Percentiles rank a stretch among this genome's conserved stretches.
phyloP scores from a whole-genome alignment of 352 stramenopile genomes.

The Globisporangium emineosum region DNA sequence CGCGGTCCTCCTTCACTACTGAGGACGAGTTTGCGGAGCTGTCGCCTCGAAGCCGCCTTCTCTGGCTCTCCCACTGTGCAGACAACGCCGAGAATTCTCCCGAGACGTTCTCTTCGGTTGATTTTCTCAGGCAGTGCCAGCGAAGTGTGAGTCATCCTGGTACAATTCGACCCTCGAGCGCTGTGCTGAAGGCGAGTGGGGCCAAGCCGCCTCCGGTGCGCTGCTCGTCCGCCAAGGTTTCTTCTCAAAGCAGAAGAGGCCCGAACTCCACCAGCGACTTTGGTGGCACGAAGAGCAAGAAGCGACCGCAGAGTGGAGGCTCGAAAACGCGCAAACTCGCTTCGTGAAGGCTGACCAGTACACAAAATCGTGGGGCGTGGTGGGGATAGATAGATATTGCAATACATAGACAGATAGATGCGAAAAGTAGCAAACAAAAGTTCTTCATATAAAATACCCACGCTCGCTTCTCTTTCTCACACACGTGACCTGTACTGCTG shows the following conservation, averaged over 20 bases:
- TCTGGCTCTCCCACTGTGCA: constrained; percentile 55
- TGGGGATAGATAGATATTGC: neutral
- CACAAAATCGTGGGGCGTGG: neutral
- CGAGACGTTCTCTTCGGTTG: neutral
- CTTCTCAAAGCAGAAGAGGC: constrained; percentile 2
- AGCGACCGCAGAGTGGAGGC: constrained; percentile 6
- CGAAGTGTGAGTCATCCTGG: constrained; percentile 13
- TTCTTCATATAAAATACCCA: neutral
- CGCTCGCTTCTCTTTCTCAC: neutral
- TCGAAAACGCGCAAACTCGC: neutral
- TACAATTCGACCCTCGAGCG: constrained; percentile 8
- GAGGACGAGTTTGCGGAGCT: constrained; percentile 27
- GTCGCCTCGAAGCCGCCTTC: constrained; percentile 55
- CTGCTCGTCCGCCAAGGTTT: constrained; percentile 26
- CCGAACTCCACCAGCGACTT: neutral
- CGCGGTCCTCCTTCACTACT: neutral
- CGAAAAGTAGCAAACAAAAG: neutral
- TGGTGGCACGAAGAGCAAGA: neutral
- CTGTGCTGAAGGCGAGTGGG: neutral
- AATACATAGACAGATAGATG: neutral
- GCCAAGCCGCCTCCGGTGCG: constrained; percentile 11
- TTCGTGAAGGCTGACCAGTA: neutral
- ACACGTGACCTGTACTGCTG: neutral
- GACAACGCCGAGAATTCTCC: constrained; percentile 18
- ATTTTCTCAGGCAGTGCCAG: neutral